Conservation (phyloP, 2,329 filamentous ascomycete species). For the Colletotrichum spaethianum region DNA sequence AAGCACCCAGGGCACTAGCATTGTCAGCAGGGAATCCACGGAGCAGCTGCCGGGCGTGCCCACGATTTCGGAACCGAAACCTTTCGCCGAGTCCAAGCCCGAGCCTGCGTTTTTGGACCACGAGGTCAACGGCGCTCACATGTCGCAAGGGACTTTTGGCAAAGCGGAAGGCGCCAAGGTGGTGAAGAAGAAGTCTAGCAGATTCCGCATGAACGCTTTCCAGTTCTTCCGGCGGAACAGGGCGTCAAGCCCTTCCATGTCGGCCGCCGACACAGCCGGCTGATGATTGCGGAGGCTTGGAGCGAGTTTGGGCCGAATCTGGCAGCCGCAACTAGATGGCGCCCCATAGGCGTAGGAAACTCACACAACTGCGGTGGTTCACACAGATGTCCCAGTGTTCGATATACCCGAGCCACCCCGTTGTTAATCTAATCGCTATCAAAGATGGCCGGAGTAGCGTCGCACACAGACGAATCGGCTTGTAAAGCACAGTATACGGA, state of each 20-base stretch:
- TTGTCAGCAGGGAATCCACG: conserved; percentile 72
- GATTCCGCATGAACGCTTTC: conserved; percentile 75
- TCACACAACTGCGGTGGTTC: conserved; percentile 15
- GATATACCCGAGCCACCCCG: conserved; percentile 36
- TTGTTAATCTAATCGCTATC: conserved; percentile 32
- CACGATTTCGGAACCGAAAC: conserved; percentile 56
- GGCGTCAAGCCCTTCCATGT: conserved; percentile 52
- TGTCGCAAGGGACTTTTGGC: conserved; percentile 59
- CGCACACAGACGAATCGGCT: conserved; percentile 25
- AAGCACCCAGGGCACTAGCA: conserved; percentile 76
- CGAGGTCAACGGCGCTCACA: conserved; percentile 42
- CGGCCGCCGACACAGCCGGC: conserved; percentile 48
- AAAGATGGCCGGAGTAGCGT: conserved; percentile 16
- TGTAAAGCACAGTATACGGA: conserved; percentile 37
- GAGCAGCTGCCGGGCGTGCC: conserved; percentile 64
- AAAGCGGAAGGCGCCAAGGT: conserved; percentile 62
- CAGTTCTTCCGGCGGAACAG: conserved; percentile 69
- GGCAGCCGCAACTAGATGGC: not conserved
- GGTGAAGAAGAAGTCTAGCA: conserved; percentile 74
- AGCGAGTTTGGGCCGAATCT: conserved; percentile 4
- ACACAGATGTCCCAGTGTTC: conserved; percentile 24
- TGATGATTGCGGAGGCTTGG: conserved; percentile 31
- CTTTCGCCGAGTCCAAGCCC: conserved; percentile 41
- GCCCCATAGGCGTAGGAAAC: not conserved
- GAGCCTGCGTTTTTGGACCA: conserved; percentile 36